Base-by-base conservation (phyloP, 2,329 filamentous ascomycete genomes). In the Rutstroemia sp. region DNA sequence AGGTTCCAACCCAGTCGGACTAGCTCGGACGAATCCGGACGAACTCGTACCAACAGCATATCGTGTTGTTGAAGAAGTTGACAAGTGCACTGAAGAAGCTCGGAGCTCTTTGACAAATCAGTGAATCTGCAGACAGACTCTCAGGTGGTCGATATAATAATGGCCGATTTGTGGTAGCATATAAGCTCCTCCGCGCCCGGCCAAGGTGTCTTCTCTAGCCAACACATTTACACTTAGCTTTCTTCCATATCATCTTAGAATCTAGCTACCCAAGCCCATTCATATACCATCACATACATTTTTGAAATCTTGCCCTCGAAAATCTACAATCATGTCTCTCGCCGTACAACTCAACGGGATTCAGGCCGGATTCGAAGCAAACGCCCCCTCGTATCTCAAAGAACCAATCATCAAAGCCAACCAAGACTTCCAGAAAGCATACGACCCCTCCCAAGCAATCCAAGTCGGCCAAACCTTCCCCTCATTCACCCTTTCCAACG, bases 401-500 rank as follows among this genome's bases (percentile, higher is more conserved):
- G 27, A 59, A 21, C 27, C 58, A 2, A 59, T 67, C 55, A 17
- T 45, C n/a, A 25, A 54, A 14, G 52, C 60, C 46, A 42, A 61
- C 16, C 17, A 54, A 7, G 51, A 61, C 14, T 57, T 58, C 52
- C 14, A 56, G 14, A 40, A 44, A 2, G 36, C 49, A 27, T 71
- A 61, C 52, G 49, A 63, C 34, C 19, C 16, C 25, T 38, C 19
- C 19, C 58, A 59, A 4, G 63, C 66, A 4, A 67, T 74, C 57
- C 61, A 74, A 54, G 63, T 65, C 4, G 72, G 71, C 38, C 64
- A 67, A 48, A 62, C 60, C 9, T 58, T 75, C 10, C 72, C 73
- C 4, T 50, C 61, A 1, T 74, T 74, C 60, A 56, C 38, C 7
- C 64, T 75, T 30, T 57, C 57, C 16, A 65, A 73, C 57, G 73